Evolutionary conservation across 306 rosid species (phyloP), one percentile per base, ranked within the genome.

Genomic region (Leucaena leucocephala): DNA sequence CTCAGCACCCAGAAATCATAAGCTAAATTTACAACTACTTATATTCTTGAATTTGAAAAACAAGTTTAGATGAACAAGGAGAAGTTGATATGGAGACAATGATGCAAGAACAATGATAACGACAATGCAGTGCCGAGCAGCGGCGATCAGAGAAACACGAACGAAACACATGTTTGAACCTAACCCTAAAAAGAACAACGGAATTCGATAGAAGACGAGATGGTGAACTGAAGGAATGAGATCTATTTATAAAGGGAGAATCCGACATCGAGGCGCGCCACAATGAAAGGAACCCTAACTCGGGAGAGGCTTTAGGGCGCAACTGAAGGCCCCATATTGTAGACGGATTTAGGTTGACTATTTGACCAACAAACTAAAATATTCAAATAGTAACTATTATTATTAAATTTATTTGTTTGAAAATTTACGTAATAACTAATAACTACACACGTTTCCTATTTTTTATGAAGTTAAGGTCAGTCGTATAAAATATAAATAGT

Each of bases 61-160:
- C 0, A n/a, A 2, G 34, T 19, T 55, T 21, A 5, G 16, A 6
- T 3, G 5, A 50, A 3, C 34, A 11, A 6, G 15, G 76, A 5
- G 59, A 22, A 63, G 5, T 36, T 36, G 1, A 6, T 1, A 84
- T 48, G 49, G 38, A 34, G 16, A 63, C 34, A 21, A 57, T 54
- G 7, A 35, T 1, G 40, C 15, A 3, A 66, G 77, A 14, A 19
- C 8, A 75, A 79, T 78, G 87, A 92, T 84, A 43, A 62, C 3
- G 43, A 7, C 21, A 34, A 34, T 62, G 43, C 5, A 6, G 27
- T 9, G 46, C 12, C 17, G 76, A 67, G 87, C 88, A 87, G 64
- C 2, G 85, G 94, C 83, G 88, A 88, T 90, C 89, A 87, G 34
- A 19, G 10, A n/a, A n/a, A n/a, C 33, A 55, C 33, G 13, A 55